Conservation (phyloP, 768 basidiomycete genomes). For the Daedaleopsis sinensis region DNA sequence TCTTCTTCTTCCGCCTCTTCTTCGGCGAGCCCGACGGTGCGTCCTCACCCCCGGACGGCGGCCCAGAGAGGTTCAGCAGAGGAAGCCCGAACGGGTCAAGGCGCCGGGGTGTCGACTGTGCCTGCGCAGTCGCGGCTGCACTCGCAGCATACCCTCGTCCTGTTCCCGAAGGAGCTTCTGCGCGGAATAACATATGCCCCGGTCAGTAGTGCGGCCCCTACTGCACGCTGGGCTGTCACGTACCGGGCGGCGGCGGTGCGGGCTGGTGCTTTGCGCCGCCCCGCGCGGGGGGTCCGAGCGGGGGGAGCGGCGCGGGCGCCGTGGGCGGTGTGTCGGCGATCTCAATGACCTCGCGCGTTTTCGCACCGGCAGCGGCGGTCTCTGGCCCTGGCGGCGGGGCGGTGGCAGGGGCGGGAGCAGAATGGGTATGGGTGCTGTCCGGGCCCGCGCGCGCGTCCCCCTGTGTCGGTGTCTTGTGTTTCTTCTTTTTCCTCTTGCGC, state of each 20-base stretch:
- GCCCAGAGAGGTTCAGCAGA: slow-evolving; percentile 59
- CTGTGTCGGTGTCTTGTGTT: slow-evolving; percentile 23
- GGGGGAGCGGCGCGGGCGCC: neutral
- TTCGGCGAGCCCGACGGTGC: slow-evolving; percentile 35
- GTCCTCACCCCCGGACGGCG: slow-evolving; percentile 33
- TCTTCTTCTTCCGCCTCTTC: slow-evolving; percentile 63
- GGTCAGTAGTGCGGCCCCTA: no score
- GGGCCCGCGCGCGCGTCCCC: neutral
- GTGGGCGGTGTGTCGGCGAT: neutral
- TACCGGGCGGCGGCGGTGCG: neutral
- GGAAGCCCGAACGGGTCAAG: slow-evolving; percentile 31
- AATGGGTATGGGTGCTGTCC: slow-evolving; percentile 6
- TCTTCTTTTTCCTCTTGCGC: slow-evolving; percentile 33
- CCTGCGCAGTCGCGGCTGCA: neutral
- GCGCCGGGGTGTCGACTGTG: neutral
- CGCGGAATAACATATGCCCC: no score
- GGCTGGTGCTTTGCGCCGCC: neutral
- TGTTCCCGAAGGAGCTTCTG: no score
- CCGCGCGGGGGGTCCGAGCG: neutral
- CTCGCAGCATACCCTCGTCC: no score
- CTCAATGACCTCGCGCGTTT: neutral
- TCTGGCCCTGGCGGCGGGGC: slow-evolving; percentile 17
- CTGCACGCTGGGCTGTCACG: no score
- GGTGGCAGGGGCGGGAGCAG: slow-evolving; percentile 23
- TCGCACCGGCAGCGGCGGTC: neutral